phyloP scores from a whole-genome alignment of 2,329 filamentous ascomycete species.

The Beauveria sp. region DNA sequence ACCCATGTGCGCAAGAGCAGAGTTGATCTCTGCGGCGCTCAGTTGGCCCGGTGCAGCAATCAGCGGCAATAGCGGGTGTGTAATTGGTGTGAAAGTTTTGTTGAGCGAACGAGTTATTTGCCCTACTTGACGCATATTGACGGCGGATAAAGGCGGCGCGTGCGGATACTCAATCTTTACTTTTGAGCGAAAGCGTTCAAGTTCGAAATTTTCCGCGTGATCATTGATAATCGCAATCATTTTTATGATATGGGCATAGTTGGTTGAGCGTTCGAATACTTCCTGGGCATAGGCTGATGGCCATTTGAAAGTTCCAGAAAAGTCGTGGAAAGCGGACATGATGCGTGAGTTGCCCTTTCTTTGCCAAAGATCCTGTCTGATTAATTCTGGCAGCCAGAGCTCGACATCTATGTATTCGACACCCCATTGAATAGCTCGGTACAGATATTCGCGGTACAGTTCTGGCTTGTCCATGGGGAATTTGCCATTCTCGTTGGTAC shows the following conservation, averaged over 20 bases:
- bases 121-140: constrained; percentile 83
- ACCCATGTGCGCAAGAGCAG: constrained; percentile 67
- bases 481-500: constrained; percentile 71
- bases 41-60: constrained; percentile 81
- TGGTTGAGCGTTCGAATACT: constrained; percentile 63
- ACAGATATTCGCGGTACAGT: constrained; percentile 72
- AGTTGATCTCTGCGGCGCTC: constrained; percentile 79
- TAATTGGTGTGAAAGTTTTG: constrained; percentile 81
- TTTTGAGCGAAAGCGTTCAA: constrained; percentile 79
- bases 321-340: constrained; percentile 89
- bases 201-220: constrained; percentile 80
- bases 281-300: constrained; percentile 63
- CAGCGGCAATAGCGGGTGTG: constrained; percentile 73
- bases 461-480: constrained; percentile 76
- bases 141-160: constrained; percentile 67
- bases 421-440: constrained; percentile 78
- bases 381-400: constrained; percentile 73
- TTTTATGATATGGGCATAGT: constrained; percentile 79
- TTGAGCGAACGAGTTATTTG: constrained; percentile 79
- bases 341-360: constrained; percentile 72
- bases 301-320: constrained; percentile 79
- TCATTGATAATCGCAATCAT: constrained; percentile 81
- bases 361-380: constrained; percentile 59
- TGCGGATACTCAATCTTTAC: constrained; percentile 62
- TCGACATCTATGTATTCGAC: constrained; percentile 88